Evolutionary conservation across 768 basidiomycete species (phyloP).

Genomic region (Calocybe gangraenosa): DNA sequence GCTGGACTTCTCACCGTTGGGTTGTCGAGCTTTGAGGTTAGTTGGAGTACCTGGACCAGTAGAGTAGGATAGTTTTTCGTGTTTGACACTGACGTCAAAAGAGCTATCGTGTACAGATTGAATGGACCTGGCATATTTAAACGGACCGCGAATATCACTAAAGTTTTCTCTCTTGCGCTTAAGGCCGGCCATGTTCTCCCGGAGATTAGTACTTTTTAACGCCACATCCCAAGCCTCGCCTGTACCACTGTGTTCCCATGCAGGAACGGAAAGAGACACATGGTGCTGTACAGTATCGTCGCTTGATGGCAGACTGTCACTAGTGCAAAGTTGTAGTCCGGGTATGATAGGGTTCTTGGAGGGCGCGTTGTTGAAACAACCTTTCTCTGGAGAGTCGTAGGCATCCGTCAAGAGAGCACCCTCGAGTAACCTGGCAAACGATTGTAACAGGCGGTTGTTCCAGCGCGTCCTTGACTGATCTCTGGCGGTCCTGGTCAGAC

Average conservation of each 20-base stretch:
- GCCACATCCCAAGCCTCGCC: conserved; percentile 16
- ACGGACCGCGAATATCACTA: conserved; percentile 38
- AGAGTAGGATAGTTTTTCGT: conserved; percentile 27
- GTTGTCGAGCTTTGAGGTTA: neutral
- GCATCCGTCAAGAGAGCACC: conserved; percentile 19
- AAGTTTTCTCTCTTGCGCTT: conserved; percentile 33
- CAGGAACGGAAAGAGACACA: conserved; percentile 12
- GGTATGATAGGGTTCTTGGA: neutral
- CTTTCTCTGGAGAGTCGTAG: conserved; percentile 11
- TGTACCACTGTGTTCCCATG: conserved; percentile 16
- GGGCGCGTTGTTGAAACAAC: neutral
- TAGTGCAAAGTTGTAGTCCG: neutral
- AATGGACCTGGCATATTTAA: conserved; percentile 41
- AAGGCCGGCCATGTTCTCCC: conserved; percentile 4
- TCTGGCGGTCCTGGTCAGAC: conserved; percentile 16
- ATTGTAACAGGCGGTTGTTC: conserved; percentile 21
- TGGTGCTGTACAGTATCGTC: conserved; percentile 8
- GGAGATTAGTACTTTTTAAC: neutral
- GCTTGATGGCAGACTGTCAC: conserved; percentile 9
- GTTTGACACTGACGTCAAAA: conserved; percentile 37
- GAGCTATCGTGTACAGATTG: conserved; percentile 39
- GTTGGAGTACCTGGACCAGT: conserved; percentile 6
- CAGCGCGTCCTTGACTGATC: conserved; percentile 1
- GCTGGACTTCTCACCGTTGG: neutral
- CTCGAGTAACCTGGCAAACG: conserved; percentile 31